A percentile compares a stretch with the other conserved stretches of the same genome.
These are phyloP conservation scores for Austropuccinia psidii DNA, from an alignment of 1,284 basidiomycete species.

Conservation along the genomic window DNA sequence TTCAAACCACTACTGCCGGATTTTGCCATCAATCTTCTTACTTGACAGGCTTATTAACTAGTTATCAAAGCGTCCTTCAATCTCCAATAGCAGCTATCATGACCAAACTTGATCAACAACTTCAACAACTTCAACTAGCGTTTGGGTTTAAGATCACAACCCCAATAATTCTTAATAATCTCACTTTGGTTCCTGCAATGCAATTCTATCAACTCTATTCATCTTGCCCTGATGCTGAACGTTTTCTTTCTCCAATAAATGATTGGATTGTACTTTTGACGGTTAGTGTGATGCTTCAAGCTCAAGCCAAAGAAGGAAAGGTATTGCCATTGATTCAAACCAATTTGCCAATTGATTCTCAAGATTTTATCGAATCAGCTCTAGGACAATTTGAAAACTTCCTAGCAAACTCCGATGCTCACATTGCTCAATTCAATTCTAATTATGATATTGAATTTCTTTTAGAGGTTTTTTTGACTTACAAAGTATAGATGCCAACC, in stretches of 20 bases:
- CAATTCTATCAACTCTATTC: conserved; percentile 16
- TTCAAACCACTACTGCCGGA: conserved; percentile 10
- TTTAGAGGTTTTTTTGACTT: not conserved
- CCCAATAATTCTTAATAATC: conserved; percentile 31
- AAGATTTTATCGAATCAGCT: conserved; percentile 7
- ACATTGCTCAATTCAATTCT: not conserved
- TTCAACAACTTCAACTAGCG: conserved; percentile 11
- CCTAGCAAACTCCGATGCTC: not conserved
- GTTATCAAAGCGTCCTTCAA: conserved; percentile 23
- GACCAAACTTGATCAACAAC: too few species aligned
- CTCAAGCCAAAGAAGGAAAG: conserved; percentile 24
- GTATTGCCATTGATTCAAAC: not conserved
- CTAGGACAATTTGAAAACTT: not conserved
- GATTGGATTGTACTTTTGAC: conserved; percentile 30
- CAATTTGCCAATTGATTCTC: too few species aligned
- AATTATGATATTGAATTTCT: conserved; percentile 11
- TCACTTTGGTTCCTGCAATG: conserved; percentile 16
- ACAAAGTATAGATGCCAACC: not conserved
- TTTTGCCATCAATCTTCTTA: conserved; percentile 23
- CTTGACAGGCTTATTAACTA: conserved; percentile 27
- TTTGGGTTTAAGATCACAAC: conserved; percentile 33
- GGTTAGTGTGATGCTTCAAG: conserved; percentile 23
- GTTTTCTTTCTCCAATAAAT: not conserved
- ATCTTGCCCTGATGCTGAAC: not conserved
- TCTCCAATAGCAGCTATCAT: not conserved